phyloP scores from a whole-genome alignment of 176 grass and related monocot species.

The Carex scoparia region DNA sequence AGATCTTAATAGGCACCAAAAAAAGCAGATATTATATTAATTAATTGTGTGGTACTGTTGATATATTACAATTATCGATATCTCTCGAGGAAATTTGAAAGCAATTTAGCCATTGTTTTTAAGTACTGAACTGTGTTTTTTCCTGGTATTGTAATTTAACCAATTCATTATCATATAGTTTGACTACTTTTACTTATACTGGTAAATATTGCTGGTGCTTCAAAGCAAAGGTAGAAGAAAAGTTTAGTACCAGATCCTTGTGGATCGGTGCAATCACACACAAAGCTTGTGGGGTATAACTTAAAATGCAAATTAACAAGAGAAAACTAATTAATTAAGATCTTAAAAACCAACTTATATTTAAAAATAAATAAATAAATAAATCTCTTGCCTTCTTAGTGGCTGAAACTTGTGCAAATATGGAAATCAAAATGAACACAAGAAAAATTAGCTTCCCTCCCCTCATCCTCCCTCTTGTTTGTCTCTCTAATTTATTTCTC shows the following conservation, averaged over 20 bases:
- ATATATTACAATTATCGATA: background rate
- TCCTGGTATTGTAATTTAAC: no score
- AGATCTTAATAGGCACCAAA: background rate
- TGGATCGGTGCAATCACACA: background rate
- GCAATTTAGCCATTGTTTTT: background rate
- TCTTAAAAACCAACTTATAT: background rate
- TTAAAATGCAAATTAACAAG: background rate
- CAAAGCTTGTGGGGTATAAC: background rate
- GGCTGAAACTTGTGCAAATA: background rate
- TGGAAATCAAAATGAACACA: background rate
- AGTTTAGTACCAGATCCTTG: background rate
- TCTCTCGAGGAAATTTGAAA: background rate
- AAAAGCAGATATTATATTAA: background rate
- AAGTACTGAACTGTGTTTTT: background rate
- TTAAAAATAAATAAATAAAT: background rate
- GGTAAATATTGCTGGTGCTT: background rate
- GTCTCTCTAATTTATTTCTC: background rate
- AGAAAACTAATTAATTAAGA: background rate
- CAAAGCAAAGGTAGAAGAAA: background rate
- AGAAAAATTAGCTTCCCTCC: background rate
- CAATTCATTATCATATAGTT: background rate
- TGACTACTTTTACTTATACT: background rate
- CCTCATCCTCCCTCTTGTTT: background rate
- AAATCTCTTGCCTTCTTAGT: background rate
- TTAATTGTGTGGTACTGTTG: background rate